Base-by-base conservation (phyloP, 2,329 filamentous ascomycete genomes). In the Fusarium lyarnte region DNA sequence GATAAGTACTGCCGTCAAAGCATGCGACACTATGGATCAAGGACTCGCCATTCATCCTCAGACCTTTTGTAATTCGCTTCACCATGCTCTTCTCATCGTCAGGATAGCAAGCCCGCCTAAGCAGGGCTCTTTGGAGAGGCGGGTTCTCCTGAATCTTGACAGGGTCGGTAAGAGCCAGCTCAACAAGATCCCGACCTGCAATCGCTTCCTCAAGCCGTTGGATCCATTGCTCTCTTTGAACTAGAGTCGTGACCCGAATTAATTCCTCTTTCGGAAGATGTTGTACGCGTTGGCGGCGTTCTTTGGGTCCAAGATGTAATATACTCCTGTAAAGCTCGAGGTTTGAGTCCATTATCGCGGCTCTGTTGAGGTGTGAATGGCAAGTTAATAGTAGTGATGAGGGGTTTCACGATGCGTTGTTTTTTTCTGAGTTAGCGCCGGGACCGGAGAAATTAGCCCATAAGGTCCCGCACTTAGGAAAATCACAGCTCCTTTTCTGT, bases 261-360 rank as follows among this genome's bases (percentile, higher is more conserved):
- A 29, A 5, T 6, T 46, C 43, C 9, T 8, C 2, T n/a, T 1
- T 6, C 4, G 51, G 27, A 46, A 65, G 55, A 46, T 69, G 55
- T 21, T 3, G 4, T 10, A 65, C n/a, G 11, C 36, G 60, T 38
- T 61, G 21, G 7, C 59, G 51, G 10, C 19, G 29, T 5, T 70
- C 51, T 3, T 19, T 36, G 21, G 39, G 13, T 21, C 12, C 11
- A 19, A 70, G 60, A 19, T 69, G 31, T 23, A 69, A 42, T 49
- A 65, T 19, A n/a, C 60, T 61, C 31, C 36, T 65, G n/a, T 58
- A 69, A n/a, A 65, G 31, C 11, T 65, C 41, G 1, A 70, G 17
- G 21, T 58, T 70, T 27, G 31, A 27, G 45, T 70, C 65, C 59
- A 69, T 70, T 33, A 11, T 46, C 9, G 25, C 43, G 25, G 9